Conservation (phyloP, 345 rosid species). For the Cardamine occulta region DNA sequence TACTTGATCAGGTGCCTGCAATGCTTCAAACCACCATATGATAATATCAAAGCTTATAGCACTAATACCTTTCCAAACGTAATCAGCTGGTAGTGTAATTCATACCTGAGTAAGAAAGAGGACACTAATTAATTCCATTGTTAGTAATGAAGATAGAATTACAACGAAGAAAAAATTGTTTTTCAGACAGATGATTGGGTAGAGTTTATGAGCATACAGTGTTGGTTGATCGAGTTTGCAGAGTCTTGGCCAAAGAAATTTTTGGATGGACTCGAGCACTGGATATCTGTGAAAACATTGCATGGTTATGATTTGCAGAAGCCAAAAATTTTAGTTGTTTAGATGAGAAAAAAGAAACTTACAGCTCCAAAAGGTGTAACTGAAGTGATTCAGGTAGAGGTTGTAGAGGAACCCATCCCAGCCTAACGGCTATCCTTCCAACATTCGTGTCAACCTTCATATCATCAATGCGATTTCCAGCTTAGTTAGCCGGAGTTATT, state of each 20-base stretch:
- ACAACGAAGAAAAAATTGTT: background rate
- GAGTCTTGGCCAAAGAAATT: slow-evolving; percentile 94
- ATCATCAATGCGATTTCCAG: slow-evolving; percentile 28
- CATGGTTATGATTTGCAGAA: slow-evolving; percentile 37
- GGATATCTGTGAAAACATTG: slow-evolving; percentile 66
- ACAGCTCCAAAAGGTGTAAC: slow-evolving; percentile 90
- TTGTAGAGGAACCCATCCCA: slow-evolving; percentile 98
- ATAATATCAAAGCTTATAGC: slow-evolving; percentile 17
- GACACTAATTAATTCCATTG: slow-evolving; percentile 33
- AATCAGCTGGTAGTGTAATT: slow-evolving; percentile 92
- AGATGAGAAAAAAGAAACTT: slow-evolving; percentile 44
- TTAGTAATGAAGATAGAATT: slow-evolving; percentile 2
- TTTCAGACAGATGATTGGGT: slow-evolving; percentile 21
- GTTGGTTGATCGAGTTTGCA: slow-evolving; percentile 91
- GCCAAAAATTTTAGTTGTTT: slow-evolving; percentile 2
- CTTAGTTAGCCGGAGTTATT: slow-evolving; percentile 25
- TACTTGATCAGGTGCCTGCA: slow-evolving; percentile 21
- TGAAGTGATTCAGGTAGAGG: slow-evolving; percentile 95
- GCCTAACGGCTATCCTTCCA: slow-evolving; percentile 92
- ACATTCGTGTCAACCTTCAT: slow-evolving; percentile 94
- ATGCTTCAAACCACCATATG: slow-evolving; percentile 20
- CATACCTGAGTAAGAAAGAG: slow-evolving; percentile 63
- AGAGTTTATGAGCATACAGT: slow-evolving; percentile 57
- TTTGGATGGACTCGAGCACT: slow-evolving; percentile 83
- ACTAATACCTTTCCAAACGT: slow-evolving; percentile 91